Evolutionary conservation across 345 rosid species (phyloP).

Genomic region (Melaleuca alternifolia): DNA sequence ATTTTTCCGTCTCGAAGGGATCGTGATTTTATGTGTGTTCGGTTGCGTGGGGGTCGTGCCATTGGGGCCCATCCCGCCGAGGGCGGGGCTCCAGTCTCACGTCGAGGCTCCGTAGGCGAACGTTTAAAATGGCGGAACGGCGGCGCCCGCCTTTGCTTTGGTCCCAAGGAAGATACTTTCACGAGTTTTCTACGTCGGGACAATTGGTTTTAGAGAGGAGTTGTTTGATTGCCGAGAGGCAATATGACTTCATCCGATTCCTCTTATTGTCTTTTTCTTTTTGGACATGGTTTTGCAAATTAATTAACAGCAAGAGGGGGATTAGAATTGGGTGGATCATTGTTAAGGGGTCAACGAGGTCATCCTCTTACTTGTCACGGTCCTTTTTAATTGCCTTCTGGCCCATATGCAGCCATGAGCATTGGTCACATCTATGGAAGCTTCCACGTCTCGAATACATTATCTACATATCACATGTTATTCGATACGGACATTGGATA

Average conservation of each 20-base stretch:
- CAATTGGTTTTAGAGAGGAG: not conserved
- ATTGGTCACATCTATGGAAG: not conserved
- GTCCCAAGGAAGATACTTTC: not conserved
- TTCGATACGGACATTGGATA: not conserved
- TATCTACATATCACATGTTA: not conserved
- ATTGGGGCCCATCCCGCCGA: accelerated
- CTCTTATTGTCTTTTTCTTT: not conserved
- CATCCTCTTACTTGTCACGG: not conserved
- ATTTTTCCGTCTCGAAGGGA: not conserved
- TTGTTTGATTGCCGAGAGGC: not conserved
- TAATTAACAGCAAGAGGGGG: not conserved
- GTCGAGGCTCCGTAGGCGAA: too few species aligned
- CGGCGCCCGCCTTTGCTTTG: not conserved
- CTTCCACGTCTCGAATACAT: not conserved
- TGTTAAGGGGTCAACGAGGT: not conserved
- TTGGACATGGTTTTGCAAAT: not conserved
- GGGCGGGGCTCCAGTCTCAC: not conserved
- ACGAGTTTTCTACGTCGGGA: not conserved
- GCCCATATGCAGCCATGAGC: not conserved
- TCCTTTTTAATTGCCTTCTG: not conserved
- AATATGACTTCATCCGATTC: not conserved
- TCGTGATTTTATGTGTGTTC: accelerated
- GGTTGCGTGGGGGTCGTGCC: not conserved
- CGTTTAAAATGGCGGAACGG: not conserved
- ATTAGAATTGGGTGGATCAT: not conserved